Percentiles rank a stretch among this genome's conserved stretches.
phyloP scores from a whole-genome alignment of 148 eudicot species.

The Rhododendron ovatum region DNA sequence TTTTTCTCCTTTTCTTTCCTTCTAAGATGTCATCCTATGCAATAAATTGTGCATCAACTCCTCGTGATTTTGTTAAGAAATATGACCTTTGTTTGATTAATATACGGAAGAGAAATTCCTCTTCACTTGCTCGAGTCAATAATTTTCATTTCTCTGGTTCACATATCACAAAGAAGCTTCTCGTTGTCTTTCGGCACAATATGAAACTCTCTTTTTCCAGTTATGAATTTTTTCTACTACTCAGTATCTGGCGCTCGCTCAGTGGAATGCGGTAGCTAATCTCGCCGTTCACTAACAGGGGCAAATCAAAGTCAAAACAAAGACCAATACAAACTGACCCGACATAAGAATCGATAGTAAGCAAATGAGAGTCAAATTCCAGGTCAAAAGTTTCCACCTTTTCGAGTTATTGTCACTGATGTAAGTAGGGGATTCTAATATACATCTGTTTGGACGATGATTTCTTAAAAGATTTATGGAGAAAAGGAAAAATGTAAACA shows the following conservation, averaged over 20 bases:
- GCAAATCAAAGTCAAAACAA: not conserved
- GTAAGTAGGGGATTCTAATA: not conserved
- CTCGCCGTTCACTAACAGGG: not conserved
- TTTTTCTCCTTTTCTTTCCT: not conserved
- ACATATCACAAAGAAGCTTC: not conserved
- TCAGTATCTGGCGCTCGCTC: not conserved
- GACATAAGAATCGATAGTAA: not conserved
- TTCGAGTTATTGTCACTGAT: not conserved
- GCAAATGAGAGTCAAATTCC: not conserved
- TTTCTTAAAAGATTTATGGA: not conserved
- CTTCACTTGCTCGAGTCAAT: not conserved
- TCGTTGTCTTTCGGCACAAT: not conserved
- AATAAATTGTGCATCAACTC: conserved; percentile 5
- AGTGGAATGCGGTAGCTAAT: not conserved
- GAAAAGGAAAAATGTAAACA: not conserved
- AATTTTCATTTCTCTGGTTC: not conserved
- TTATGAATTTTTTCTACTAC: not conserved
- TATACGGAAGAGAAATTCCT: not conserved
- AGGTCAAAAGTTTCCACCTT: not conserved
- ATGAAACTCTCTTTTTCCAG: not conserved
- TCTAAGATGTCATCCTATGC: not conserved
- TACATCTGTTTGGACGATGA: not conserved
- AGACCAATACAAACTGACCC: not conserved
- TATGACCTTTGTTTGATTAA: not conserved
- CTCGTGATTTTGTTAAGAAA: not conserved